Percentiles rank a stretch among this genome's conserved stretches.
Evolutionary conservation across 1,139 yeast species (phyloP).

Genomic region (Debaryomyces singareniensis): DNA sequence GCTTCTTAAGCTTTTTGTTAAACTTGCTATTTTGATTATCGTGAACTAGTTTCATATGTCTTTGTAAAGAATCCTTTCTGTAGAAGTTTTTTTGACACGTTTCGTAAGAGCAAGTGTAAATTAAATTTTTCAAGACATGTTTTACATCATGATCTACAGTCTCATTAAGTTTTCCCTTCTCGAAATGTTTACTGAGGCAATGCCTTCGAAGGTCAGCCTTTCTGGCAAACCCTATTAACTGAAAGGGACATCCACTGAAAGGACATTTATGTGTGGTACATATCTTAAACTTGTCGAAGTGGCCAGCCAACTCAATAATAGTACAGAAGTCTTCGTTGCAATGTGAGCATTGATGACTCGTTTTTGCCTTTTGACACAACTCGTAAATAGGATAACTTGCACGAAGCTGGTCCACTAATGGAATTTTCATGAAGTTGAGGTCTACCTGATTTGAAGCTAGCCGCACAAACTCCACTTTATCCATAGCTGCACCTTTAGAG

Average conservation of each 20-base stretch:
- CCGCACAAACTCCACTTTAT: no score
- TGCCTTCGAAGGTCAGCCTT: conserved; percentile 59
- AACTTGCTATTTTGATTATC: conserved; percentile 9
- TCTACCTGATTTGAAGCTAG: not conserved
- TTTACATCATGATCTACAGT: conserved; percentile 9
- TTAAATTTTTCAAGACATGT: conserved; percentile 9
- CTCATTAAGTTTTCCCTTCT: conserved; percentile 12
- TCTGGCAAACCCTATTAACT: conserved; percentile 52
- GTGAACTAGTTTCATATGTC: conserved; percentile 52
- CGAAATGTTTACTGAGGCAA: conserved; percentile 47
- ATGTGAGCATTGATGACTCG: conserved; percentile 5
- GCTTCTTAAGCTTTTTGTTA: conserved; percentile 6
- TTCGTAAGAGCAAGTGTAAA: conserved; percentile 11
- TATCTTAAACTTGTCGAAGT: conserved; percentile 7
- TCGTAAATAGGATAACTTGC: not conserved
- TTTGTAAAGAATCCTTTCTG: conserved; percentile 49
- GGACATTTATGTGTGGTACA: conserved; percentile 33
- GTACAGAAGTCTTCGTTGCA: conserved; percentile 5
- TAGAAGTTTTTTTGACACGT: conserved; percentile 50
- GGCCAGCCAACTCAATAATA: conserved; percentile 5
- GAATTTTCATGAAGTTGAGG: not conserved
- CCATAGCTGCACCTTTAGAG: no score
- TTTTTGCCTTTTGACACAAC: not conserved
- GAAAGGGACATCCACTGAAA: conserved; percentile 53
- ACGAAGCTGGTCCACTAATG: not conserved